phyloP scores from a whole-genome alignment of 2,329 filamentous ascomycete genomes.

The Cordyceps tenuipes region DNA sequence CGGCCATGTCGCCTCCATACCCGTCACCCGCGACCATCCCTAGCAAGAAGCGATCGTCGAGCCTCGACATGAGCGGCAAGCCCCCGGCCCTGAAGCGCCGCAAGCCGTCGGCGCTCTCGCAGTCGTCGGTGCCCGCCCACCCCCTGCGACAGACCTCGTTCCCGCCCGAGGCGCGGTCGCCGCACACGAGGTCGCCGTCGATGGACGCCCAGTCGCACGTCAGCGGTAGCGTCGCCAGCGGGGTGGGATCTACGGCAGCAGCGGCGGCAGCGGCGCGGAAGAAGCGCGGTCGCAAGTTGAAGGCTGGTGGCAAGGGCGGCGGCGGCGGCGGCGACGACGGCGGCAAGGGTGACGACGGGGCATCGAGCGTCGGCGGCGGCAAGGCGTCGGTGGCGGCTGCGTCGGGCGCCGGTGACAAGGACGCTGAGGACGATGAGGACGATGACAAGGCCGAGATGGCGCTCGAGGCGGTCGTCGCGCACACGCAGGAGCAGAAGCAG shows the following conservation, averaged over 20 bases:
- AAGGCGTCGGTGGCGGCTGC: constrained; percentile 31
- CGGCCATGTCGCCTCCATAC: constrained; percentile 47
- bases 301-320: constrained; percentile 35
- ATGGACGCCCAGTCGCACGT: constrained; percentile 52
- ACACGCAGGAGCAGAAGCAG: constrained; percentile 59
- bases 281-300: constrained; percentile 55
- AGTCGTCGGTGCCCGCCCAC: constrained; percentile 47
- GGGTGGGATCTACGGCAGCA: constrained; percentile 13
- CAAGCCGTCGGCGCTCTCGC: constrained; percentile 58
- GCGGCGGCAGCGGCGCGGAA: constrained; percentile 39
- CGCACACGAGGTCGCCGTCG: constrained; percentile 56
- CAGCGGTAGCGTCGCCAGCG: constrained; percentile 49
- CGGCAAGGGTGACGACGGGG: constrained; percentile 28
- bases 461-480: constrained; percentile 49
- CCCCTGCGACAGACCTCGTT: constrained; percentile 76
- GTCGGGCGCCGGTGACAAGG: constrained; percentile 37
- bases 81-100: constrained; percentile 50
- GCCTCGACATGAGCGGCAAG: constrained; percentile 44
- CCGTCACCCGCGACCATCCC: constrained; percentile 41
- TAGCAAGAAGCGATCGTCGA: constrained; percentile 52
- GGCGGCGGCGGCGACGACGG: constrained; percentile 20
- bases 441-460: constrained; percentile 49
- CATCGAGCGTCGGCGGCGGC: constrained; percentile 35
- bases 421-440: constrained; percentile 45
- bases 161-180: constrained; percentile 53